A percentile compares a stretch with the other conserved stretches of the same genome.
Conservation (phyloP, 1,284 basidiomycete genomes). For the Malassezia sp. region DNA sequence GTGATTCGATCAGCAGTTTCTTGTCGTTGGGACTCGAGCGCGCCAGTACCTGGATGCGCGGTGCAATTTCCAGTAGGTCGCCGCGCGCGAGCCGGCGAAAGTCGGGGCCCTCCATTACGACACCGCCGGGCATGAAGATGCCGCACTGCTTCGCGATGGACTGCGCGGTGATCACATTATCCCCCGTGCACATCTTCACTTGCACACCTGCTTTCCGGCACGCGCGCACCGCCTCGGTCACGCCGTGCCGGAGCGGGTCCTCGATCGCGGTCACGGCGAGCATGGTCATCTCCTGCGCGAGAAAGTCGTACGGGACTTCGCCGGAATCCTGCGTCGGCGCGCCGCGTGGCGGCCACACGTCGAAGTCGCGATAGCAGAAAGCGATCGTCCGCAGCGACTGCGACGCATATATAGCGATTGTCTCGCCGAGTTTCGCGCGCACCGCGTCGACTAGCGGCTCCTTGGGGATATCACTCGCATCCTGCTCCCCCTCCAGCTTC, state of each 20-base stretch:
- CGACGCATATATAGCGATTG: constrained; percentile 92
- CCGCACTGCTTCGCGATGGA: constrained; percentile 92
- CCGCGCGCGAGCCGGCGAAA: constrained; percentile 52
- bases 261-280: constrained; percentile 86
- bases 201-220: constrained; percentile 81
- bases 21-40: constrained; percentile 98
- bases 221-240: constrained; percentile 71
- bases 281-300: constrained; percentile 66
- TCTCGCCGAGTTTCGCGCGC: constrained; percentile 65
- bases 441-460: constrained; percentile 9
- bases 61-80: constrained; percentile 52
- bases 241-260: constrained; percentile 83
- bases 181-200: constrained; percentile 98
- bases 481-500: neutral
- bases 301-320: constrained; percentile 59
- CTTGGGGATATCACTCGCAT: neutral
- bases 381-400: constrained; percentile 87
- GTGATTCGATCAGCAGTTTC: constrained; percentile 76
- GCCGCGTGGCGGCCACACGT: constrained; percentile 64
- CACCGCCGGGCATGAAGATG: constrained; percentile 78
- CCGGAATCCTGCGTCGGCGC: constrained; percentile 51
- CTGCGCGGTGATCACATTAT: constrained; percentile 74
- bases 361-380: constrained; percentile 79
- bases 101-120: constrained; percentile 89
- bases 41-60: constrained; percentile 58